phyloP scores from a whole-genome alignment of 495 filamentous ascomycete species.

The Daldinia caldariorum region DNA sequence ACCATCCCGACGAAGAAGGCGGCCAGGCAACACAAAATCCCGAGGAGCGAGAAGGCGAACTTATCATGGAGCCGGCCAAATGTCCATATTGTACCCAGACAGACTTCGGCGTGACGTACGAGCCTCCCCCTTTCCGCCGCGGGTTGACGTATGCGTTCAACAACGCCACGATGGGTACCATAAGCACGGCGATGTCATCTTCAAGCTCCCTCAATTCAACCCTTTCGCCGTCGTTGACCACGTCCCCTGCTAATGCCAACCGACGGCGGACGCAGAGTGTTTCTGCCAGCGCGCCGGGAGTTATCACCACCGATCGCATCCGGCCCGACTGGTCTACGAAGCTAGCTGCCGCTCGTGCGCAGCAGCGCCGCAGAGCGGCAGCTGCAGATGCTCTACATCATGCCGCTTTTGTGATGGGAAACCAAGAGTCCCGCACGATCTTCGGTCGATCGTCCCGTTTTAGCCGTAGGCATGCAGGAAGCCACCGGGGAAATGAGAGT shows the following conservation, averaged over 20 bases:
- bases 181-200: constrained; percentile 75
- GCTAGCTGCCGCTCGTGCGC: constrained; percentile 81
- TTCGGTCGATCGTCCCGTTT: constrained; percentile 57
- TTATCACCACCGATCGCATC: constrained; percentile 90
- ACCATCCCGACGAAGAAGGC: constrained; percentile 68
- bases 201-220: constrained; percentile 63
- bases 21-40: constrained; percentile 54
- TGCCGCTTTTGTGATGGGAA: constrained; percentile 90
- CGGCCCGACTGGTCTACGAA: constrained; percentile 96
- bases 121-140: constrained; percentile 85
- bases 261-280: constrained; percentile 80
- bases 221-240: constrained; percentile 52
- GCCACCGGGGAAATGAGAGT: constrained; percentile 46
- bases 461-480: constrained; percentile 59
- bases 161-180: constrained; percentile 48
- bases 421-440: constrained; percentile 56
- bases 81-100: constrained; percentile 96
- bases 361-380: constrained; percentile 85
- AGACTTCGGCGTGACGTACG: constrained; percentile 94
- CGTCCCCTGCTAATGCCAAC: constrained; percentile 52
- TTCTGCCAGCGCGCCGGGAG: constrained; percentile 78
- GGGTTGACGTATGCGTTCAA: constrained; percentile 76
- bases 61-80: constrained; percentile 90
- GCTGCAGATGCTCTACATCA: constrained; percentile 95
- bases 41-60: constrained; percentile 66